Base-by-base conservation (phyloP, 1,284 basidiomycete species). In the Rhodotorula sp. region DNA sequence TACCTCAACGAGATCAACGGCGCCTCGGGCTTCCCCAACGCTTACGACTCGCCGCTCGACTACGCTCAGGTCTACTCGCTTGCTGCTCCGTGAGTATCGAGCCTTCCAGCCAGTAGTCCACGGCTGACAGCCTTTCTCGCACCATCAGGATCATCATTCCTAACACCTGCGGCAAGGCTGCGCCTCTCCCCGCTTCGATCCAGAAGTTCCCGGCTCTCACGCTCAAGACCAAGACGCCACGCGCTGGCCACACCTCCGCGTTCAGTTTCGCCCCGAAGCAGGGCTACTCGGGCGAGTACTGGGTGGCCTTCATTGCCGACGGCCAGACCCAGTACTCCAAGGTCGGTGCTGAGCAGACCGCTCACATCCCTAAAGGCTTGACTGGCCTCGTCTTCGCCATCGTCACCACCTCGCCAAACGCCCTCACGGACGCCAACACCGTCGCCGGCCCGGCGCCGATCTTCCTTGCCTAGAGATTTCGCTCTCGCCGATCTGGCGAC, bases 381-480 rank as follows among this genome's bases (percentile, higher is more conserved):
- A 32, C 30, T 8, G 52, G 52, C 52, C 52, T 53, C 29, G 30
- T 53, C 52, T 53, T 44, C 39, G 39, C 39, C 64, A 79, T 81
- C 76, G 79, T 82, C 17, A 75, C 79, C 66, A 76, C 82, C 72
- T 32, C 69, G 8, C 57, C 60, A 49, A 72, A 29, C 55, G 56
- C 77, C 51, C 76, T 83, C 64, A 76, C 79, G 32, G 83, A 84
- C 68, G 70, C 68, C 52, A 81, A 78, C 70, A 82, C 81, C 17
- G 80, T 85, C 68, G 84, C 84, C 44, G 84, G 84, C 3, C 84
- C 84, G 34, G 81, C 80, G 9, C 79, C 85, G 54, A 71, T 83
- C 46, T 60, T 67, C 69, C 58, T 70, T 6, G 49, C 49, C 22
- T 55, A 54, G 36, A 34, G 24, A n/a, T n/a, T 27, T n/a, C n/a